Conservation (phyloP, 106 monocot species). For the Dioscorea alata region DNA sequence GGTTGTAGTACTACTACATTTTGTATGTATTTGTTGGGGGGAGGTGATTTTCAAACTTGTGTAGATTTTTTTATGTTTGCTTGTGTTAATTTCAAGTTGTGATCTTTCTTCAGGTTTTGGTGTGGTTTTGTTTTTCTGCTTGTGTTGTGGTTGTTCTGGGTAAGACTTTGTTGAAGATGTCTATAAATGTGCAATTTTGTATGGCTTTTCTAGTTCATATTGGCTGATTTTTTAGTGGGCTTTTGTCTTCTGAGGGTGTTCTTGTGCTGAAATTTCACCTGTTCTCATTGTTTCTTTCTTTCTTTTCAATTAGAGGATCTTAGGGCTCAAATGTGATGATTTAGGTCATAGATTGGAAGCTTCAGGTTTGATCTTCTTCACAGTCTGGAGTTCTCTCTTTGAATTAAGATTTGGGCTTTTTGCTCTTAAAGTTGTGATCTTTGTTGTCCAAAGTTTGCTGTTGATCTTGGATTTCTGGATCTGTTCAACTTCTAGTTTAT, state of each 20-base stretch:
- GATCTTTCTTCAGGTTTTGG: neutral
- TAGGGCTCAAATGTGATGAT: no score
- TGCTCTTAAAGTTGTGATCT: neutral
- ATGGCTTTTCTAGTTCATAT: constrained; percentile 4
- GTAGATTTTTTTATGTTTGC: neutral
- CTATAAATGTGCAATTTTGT: constrained; percentile 7
- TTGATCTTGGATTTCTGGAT: neutral
- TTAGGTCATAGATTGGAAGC: neutral
- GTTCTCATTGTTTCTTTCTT: neutral
- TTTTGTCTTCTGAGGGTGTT: neutral
- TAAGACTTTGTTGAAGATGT: neutral
- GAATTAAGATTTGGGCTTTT: neutral
- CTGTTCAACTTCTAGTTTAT: no score
- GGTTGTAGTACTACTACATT: neutral
- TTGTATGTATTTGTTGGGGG: neutral
- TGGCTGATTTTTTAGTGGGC: constrained; percentile 13
- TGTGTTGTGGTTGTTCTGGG: neutral
- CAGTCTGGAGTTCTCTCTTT: neutral
- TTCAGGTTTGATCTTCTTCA: neutral
- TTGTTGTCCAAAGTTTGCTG: neutral
- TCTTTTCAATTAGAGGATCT: neutral
- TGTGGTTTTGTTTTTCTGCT: neutral
- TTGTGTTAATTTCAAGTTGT: neutral
- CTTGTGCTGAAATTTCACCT: neutral
- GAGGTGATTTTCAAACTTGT: neutral